Base-by-base conservation (phyloP, 257 asterid species). In the Nicotiana attenuata region DNA sequence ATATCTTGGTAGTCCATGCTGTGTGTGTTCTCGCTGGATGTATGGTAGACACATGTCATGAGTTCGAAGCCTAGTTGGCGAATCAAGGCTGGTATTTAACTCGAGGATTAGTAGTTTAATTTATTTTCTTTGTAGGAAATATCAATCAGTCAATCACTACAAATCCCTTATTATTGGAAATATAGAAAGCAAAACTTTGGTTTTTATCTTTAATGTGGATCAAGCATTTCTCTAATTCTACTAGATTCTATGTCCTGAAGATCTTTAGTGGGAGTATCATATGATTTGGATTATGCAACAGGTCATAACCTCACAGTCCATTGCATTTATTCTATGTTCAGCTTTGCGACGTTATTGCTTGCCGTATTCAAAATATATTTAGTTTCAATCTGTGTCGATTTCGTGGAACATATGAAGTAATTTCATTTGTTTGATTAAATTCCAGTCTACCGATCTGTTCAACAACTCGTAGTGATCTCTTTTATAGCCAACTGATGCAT, bases 1-100 rank as follows among this genome's bases (percentile, higher is more conserved):
- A 41, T 82, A 59, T 60, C 50, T 41, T 78, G 57, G 63, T 20
- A 47, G 79, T 67, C 76, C 80, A 81, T 81, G 45, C 38, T 7
- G 41, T 53, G 26, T 10, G 53, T 33, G 83, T 5, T 66, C 3
- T 0, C 35, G 76, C 52, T 17, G n/a, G 1, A 66, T 66, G 16
- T 66, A 52, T 66, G 26, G 76, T 33, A 31, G 28, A 33, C 1
- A 6, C 28, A 55, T 16, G 61, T 2, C 22, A 55, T 16, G 16
- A 33, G 28, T 11, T 17, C 14, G 2, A 33, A 66, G 28, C 26
- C 10, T 33, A 53, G 8, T 17, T 66, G 19, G 76, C 5, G 52
- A 33, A 31, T 66, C 16, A 31, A 66, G 17, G 53, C 15, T 33
- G 76, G 52, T 33, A 66, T 20, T 13, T 8, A 66, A 66, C 52